Conservation (phyloP, 441 rosid genomes). For the Cnidoscolus chayamansa region DNA sequence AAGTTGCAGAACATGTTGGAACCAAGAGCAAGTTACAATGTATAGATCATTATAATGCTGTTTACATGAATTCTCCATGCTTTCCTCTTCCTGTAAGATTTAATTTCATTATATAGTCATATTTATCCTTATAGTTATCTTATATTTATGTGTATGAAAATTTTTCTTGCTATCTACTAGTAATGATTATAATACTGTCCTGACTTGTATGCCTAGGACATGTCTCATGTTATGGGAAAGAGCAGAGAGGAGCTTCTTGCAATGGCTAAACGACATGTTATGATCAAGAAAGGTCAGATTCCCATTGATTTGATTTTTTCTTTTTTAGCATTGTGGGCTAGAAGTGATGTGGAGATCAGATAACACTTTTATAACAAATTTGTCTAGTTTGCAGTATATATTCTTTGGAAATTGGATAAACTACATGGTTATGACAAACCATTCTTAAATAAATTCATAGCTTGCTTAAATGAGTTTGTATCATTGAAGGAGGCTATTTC, state of each 20-base stretch:
- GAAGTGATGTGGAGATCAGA: not conserved
- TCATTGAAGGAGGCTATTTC: not conserved
- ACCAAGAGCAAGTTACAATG: conserved; percentile 75
- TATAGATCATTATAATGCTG: conserved; percentile 65
- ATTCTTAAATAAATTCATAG: not conserved
- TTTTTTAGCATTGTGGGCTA: not conserved
- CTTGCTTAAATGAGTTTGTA: conserved; percentile 6
- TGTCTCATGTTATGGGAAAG: conserved; percentile 85
- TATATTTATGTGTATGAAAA: not conserved
- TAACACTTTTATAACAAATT: not conserved
- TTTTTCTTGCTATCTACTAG: conserved; percentile 5
- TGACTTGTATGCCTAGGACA: conserved; percentile 44
- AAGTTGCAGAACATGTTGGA: conserved; percentile 88
- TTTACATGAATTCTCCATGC: conserved; percentile 77
- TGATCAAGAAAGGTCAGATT: conserved; percentile 57
- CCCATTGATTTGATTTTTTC: conserved; percentile 3
- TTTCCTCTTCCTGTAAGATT: conserved; percentile 83
- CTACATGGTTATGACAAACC: not conserved
- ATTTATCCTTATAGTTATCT: not conserved
- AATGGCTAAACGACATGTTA: conserved; percentile 56
- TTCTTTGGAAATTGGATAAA: not conserved
- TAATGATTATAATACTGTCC: conserved; percentile 5
- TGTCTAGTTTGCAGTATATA: not conserved
- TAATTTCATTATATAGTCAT: not conserved
- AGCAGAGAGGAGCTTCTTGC: conserved; percentile 89